A percentile compares a stretch with the other conserved stretches of the same genome.
phyloP scores from a whole-genome alignment of 352 stramenopile genomes.

The Pythium brassicae region DNA sequence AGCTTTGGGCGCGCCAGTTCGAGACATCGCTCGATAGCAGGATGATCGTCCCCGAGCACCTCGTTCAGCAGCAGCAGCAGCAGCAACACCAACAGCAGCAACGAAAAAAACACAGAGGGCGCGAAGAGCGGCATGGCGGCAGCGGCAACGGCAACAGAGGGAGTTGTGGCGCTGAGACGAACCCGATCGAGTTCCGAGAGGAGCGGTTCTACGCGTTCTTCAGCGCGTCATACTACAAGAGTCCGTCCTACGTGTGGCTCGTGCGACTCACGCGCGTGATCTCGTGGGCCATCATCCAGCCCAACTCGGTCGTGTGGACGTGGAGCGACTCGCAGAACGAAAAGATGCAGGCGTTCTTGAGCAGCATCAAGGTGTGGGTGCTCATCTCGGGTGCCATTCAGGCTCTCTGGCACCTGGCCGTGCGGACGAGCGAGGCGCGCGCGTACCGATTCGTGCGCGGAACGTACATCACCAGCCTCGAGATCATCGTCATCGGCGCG shows the following conservation, averaged over 20 bases:
- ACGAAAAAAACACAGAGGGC: no score
- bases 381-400: constrained; percentile 31
- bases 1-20: no score
- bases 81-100: no score
- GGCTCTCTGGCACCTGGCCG: constrained; percentile 21
- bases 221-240: constrained; percentile 23
- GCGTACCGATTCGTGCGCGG: constrained; percentile 28
- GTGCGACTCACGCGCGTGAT: background rate
- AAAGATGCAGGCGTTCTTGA: constrained; percentile 37
- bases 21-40: no score
- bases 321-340: constrained; percentile 26
- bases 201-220: constrained; percentile 1
- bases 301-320: constrained; percentile 42
- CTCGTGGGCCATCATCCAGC: constrained; percentile 48
- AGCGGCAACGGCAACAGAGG: no score
- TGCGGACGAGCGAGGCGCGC: constrained; percentile 26
- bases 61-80: no score
- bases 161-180: no score
- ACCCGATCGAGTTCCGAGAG: background rate
- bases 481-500: constrained; percentile 27
- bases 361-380: constrained; percentile 26
- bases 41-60: no score
- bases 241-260: constrained; percentile 16
- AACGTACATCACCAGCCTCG: constrained; percentile 30
- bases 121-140: no score